Percentiles rank a stretch among this genome's conserved stretches.
These are phyloP conservation scores for Suillus subaureus DNA, from an alignment of 768 basidiomycete species.

Conservation along the genomic window DNA sequence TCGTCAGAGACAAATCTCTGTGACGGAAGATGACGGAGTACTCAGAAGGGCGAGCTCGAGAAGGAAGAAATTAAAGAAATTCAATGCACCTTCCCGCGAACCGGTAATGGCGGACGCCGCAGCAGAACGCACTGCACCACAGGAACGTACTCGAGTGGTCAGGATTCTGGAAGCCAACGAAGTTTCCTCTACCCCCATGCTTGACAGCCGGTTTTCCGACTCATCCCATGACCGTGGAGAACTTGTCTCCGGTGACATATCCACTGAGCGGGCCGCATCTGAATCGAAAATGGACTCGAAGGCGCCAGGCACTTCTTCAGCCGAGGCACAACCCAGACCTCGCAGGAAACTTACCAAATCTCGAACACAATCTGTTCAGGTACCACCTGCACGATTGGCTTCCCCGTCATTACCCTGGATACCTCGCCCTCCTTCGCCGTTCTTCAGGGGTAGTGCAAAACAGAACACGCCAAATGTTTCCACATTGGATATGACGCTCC, in stretches of 20 bases:
- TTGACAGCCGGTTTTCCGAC: slow-evolving; percentile 1
- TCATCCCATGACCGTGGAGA: neutral
- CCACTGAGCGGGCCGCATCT: neutral
- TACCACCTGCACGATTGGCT: neutral
- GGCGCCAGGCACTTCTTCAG: neutral
- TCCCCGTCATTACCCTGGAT: slow-evolving; percentile 6
- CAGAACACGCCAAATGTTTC: neutral
- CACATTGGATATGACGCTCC: neutral
- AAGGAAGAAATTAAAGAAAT: neutral
- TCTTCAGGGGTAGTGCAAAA: neutral
- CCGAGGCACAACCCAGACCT: neutral
- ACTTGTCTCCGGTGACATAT: neutral
- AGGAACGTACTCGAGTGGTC: slow-evolving; percentile 6
- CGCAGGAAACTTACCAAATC: slow-evolving; percentile 11
- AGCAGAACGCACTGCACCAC: neutral
- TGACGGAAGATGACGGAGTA: slow-evolving; percentile 7
- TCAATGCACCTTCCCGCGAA: neutral
- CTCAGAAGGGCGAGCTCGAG: slow-evolving; percentile 4
- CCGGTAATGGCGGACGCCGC: neutral
- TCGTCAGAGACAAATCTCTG: neutral
- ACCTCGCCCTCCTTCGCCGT: slow-evolving; percentile 1
- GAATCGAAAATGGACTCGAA: neutral
- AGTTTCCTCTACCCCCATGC: neutral
- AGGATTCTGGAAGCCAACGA: slow-evolving; percentile 3
- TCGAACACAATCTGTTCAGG: slow-evolving; percentile 3